Evolutionary conservation across 108 stramenopile genomes (phyloP).

Genomic region (Fragilariopsis cylindrus): DNA sequence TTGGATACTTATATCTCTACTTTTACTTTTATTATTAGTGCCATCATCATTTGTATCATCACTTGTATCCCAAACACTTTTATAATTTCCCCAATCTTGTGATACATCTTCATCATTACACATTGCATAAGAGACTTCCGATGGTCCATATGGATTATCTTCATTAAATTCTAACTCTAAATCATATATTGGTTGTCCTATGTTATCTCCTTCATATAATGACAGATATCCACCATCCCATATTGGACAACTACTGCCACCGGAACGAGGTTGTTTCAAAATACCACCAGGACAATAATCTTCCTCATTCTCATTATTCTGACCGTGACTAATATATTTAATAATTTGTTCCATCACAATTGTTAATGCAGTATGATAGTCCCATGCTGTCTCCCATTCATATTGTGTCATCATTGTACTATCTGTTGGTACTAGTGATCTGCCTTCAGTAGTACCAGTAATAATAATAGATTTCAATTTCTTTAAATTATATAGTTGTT

Average conservation of each 20-base stretch:
- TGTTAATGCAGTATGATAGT: conserved; percentile 25
- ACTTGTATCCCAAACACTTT: no score
- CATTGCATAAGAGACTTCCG: neutral
- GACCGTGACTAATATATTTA: neutral
- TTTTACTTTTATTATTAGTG: no score
- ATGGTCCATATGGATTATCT: conserved; percentile 4
- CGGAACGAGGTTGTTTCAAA: neutral
- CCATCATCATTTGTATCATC: no score
- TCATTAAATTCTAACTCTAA: conserved; percentile 1
- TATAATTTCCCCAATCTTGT: neutral
- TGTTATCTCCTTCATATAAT: neutral
- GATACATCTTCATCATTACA: neutral
- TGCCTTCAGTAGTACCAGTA: neutral
- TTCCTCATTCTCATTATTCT: neutral
- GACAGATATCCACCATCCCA: neutral
- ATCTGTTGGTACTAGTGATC: conserved; percentile 1
- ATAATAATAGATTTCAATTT: neutral
- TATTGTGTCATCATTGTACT: conserved; percentile 42
- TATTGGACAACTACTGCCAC: neutral
- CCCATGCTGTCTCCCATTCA: conserved; percentile 29
- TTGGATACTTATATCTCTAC: neutral
- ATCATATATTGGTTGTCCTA: no score
- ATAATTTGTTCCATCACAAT: conserved; percentile 10
- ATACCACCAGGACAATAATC: neutral
- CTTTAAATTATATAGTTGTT: neutral